Evolutionary conservation across 257 asterid species (phyloP).

Genomic region (Rubia yunnanensis): DNA sequence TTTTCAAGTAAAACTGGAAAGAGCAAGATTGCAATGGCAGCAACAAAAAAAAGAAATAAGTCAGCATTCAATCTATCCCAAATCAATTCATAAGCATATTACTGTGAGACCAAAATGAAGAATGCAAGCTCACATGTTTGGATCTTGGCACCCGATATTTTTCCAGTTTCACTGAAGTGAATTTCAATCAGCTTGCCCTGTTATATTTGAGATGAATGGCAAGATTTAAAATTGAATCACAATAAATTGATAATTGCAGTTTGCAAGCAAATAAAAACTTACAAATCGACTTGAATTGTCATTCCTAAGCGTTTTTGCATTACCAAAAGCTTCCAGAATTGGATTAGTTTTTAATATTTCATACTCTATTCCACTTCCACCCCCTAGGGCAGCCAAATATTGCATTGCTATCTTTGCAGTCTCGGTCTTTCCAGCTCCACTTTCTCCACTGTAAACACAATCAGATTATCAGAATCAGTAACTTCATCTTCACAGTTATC

Average conservation of each 20-base stretch:
- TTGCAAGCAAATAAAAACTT: constrained; percentile 28
- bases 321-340: constrained; percentile 95
- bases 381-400: constrained; percentile 95
- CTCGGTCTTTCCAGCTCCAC: constrained; percentile 99
- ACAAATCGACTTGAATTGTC: constrained; percentile 99
- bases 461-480: constrained; percentile 23
- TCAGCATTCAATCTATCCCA: constrained; percentile 16
- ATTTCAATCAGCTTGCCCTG: constrained; percentile 99
- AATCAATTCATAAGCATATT: constrained; percentile 9
- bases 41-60: constrained; percentile 24
- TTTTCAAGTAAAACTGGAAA: constrained; percentile 88
- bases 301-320: constrained; percentile 94
- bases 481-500: background rate
- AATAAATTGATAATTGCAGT: background rate
- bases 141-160: constrained; percentile 91
- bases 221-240: background rate
- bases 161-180: constrained; percentile 98
- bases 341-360: constrained; percentile 98
- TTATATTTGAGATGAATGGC: background rate
- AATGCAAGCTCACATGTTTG: constrained; percentile 76
- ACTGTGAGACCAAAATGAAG: constrained; percentile 16
- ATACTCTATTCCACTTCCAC: constrained; percentile 97
- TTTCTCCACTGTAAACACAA: constrained; percentile 71
- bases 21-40: constrained; percentile 20
- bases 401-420: constrained; percentile 99